These are phyloP conservation scores for Lotus japonicus DNA, from an alignment of 306 rosid species.

Conservation along the genomic window DNA sequence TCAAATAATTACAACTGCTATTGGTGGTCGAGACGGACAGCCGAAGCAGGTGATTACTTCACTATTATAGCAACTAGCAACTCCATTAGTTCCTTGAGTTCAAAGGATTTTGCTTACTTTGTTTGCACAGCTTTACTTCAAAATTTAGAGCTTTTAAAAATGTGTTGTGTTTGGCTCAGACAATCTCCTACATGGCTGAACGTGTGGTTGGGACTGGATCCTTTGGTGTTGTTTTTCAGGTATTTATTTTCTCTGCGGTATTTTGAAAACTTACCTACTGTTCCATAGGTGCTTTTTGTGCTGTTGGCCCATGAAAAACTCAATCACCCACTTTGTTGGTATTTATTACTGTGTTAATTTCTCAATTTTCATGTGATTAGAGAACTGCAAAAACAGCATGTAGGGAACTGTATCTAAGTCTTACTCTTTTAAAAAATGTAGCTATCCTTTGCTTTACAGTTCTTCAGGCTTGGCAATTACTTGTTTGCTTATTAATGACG, in stretches of 20 bases:
- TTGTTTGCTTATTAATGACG: neutral
- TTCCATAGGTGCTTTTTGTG: too few species aligned
- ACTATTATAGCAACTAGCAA: too few species aligned
- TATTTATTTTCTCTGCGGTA: constrained; percentile 25
- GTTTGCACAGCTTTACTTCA: neutral
- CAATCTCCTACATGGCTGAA: constrained; percentile 88
- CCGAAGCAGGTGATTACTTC: constrained; percentile 66
- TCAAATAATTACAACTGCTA: constrained; percentile 70
- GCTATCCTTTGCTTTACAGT: neutral
- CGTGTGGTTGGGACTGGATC: constrained; percentile 97
- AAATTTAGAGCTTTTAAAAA: neutral
- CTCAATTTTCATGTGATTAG: too few species aligned
- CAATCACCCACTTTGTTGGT: too few species aligned
- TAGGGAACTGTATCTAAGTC: too few species aligned
- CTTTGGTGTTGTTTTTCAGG: constrained; percentile 94
- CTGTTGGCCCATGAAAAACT: too few species aligned
- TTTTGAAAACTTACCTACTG: too few species aligned
- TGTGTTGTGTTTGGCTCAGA: constrained; percentile 37
- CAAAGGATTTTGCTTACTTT: neutral
- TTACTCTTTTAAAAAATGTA: too few species aligned
- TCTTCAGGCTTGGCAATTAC: neutral
- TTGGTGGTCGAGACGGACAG: constrained; percentile 73
- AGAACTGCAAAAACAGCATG: too few species aligned
- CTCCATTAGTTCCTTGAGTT: neutral
- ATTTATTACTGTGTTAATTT: too few species aligned